A percentile compares a stretch with the other conserved stretches of the same genome.
Conservation (phyloP, 305 asterid genomes). For the Caryopteris hybrid region DNA sequence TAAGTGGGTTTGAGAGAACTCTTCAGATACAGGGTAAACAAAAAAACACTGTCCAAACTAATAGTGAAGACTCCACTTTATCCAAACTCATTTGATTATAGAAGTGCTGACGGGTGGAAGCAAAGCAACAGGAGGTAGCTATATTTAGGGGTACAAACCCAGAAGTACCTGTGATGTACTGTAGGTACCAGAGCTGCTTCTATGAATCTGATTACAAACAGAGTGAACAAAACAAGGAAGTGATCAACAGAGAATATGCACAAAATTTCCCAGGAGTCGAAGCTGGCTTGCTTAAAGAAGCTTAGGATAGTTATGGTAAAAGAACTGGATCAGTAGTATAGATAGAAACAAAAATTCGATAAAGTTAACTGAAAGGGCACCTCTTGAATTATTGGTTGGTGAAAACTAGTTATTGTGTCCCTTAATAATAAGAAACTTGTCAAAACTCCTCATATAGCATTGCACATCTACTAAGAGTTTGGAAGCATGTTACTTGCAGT, state of each 20-base stretch:
- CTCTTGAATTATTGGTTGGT: no score
- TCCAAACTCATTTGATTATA: no score
- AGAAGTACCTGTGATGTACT: neutral
- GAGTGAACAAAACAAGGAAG: neutral
- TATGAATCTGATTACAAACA: neutral
- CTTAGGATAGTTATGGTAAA: neutral
- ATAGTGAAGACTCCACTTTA: no score
- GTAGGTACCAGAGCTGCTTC: neutral
- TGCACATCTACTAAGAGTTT: neutral
- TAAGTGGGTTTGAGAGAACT: no score
- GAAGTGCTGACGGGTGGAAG: no score
- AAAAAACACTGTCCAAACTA: no score
- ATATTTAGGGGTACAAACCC: neutral
- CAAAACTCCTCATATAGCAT: neutral
- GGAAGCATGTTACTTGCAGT: neutral
- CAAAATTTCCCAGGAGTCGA: neutral
- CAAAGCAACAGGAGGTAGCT: neutral
- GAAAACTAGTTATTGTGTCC: no score
- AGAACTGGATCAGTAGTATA: no score
- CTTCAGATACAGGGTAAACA: no score
- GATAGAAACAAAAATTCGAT: no score
- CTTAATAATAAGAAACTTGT: neutral
- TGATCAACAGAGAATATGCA: neutral
- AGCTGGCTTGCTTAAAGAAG: neutral
- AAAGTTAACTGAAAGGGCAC: no score